Evolutionary conservation across 2,329 filamentous ascomycete species (phyloP).

Genomic region (Nakataea oryzae): DNA sequence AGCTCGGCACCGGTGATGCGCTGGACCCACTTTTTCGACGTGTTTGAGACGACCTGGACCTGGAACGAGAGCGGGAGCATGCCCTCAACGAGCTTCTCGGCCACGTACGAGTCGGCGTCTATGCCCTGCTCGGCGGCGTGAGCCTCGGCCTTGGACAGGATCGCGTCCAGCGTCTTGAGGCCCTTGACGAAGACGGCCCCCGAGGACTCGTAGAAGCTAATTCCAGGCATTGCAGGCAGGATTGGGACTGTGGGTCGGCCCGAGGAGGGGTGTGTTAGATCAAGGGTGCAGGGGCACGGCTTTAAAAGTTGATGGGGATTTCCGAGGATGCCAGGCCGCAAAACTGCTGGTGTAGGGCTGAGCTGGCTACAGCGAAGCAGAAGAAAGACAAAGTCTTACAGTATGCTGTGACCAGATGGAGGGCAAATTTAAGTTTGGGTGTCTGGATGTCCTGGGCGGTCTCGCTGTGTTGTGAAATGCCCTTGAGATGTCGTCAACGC

Average conservation of each 20-base stretch:
- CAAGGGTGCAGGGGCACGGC: too few relatives aligned
- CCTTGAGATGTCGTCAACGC: not conserved
- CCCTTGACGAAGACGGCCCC: conserved; percentile 15
- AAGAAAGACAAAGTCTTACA: not conserved
- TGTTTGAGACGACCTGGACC: conserved; percentile 19
- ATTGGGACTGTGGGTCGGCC: not conserved
- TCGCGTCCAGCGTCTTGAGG: conserved; percentile 14
- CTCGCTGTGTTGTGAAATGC: not conserved
- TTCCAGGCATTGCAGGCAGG: conserved; percentile 14
- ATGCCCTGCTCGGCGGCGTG: conserved; percentile 16
- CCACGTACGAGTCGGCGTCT: conserved; percentile 13
- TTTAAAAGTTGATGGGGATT: too few relatives aligned
- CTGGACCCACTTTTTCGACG: conserved; percentile 16
- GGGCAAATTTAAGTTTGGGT: not conserved
- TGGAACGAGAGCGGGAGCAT: conserved; percentile 25
- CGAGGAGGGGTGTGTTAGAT: too few relatives aligned
- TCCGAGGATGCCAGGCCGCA: too few relatives aligned
- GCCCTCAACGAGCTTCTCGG: conserved; percentile 18
- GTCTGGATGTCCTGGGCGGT: not conserved
- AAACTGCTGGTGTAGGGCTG: not conserved
- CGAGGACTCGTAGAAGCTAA: conserved; percentile 18
- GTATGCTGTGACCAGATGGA: not conserved
- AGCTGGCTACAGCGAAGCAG: not conserved
- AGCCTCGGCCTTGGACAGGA: conserved; percentile 19
- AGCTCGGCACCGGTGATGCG: conserved; percentile 14